Evolutionary conservation across 2,329 filamentous ascomycete species (phyloP).

Genomic region (Aspergillus vadensis): DNA sequence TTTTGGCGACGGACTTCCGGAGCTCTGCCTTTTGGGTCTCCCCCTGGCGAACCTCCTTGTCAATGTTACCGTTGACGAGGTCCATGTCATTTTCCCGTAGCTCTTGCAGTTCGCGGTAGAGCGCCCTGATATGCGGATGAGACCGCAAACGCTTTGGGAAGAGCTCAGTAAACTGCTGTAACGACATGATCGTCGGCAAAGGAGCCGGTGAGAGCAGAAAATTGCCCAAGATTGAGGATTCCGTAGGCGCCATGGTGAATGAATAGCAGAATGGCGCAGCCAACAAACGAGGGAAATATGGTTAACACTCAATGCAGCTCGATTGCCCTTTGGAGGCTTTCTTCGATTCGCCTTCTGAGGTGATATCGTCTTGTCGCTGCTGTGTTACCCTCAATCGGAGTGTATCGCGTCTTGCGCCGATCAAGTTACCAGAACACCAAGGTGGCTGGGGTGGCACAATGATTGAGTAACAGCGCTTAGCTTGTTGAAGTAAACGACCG

Average conservation of each 20-base stretch:
- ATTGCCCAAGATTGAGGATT: constrained; percentile 72
- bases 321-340: too few species aligned
- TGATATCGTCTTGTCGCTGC: background rate
- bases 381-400: constrained; percentile 7
- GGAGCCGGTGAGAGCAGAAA: constrained; percentile 78
- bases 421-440: background rate
- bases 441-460: background rate
- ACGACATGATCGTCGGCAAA: constrained; percentile 70
- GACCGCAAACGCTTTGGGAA: constrained; percentile 70
- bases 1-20: constrained; percentile 33
- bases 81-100: constrained; percentile 71
- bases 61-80: constrained; percentile 59
- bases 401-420: constrained; percentile 2
- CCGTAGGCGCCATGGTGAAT: constrained; percentile 67
- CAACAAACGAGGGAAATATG: background rate
- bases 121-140: constrained; percentile 66
- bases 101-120: constrained; percentile 79
- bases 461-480: background rate
- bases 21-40: constrained; percentile 43
- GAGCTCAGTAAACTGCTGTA: constrained; percentile 73
- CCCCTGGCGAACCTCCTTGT: constrained; percentile 39
- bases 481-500: background rate
- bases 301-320: too few species aligned
- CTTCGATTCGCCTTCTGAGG: background rate
- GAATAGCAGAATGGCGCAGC: background rate